Percentiles rank a stretch among this genome's conserved stretches.
Evolutionary conservation across 2,329 filamentous ascomycete genomes (phyloP).

Genomic region (Allantophomopsis lycopodina): DNA sequence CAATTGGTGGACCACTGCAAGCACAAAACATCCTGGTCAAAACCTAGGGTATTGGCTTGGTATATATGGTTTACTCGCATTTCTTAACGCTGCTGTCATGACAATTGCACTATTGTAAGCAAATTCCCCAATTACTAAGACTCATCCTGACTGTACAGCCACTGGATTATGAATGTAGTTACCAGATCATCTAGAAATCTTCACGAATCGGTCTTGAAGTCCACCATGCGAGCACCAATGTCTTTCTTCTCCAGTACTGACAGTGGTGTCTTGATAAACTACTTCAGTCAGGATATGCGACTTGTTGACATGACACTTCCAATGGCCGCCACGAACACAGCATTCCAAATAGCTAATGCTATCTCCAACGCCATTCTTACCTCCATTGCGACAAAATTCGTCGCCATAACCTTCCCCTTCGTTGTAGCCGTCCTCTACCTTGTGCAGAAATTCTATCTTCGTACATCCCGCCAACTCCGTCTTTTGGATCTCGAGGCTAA

Average conservation of each 20-base stretch:
- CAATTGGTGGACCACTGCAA: conserved; percentile 16
- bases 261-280: conserved; percentile 6
- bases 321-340: conserved; percentile 15
- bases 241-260: conserved; percentile 5
- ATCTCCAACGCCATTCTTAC: conserved; percentile 18
- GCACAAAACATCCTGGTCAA: conserved; percentile 5
- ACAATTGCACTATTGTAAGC: conserved; percentile 1
- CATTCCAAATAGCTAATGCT: conserved; percentile 18
- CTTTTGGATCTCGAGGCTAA: conserved; percentile 28
- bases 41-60: conserved; percentile 8
- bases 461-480: conserved; percentile 31
- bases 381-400: conserved; percentile 17
- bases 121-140: not conserved
- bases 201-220: conserved; percentile 1
- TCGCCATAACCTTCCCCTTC: conserved; percentile 9
- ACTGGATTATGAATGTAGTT: not conserved
- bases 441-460: conserved; percentile 27
- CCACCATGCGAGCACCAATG: conserved; percentile 3
- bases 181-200: not conserved
- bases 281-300: conserved; percentile 15
- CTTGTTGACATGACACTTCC: conserved; percentile 16
- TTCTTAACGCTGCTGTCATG: not conserved
- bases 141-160: not conserved
- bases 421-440: conserved; percentile 3
- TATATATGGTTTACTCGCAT: conserved; percentile 4